These are phyloP conservation scores for Apodospora peruviana DNA, from an alignment of 495 filamentous ascomycete species.

Conservation along the genomic window DNA sequence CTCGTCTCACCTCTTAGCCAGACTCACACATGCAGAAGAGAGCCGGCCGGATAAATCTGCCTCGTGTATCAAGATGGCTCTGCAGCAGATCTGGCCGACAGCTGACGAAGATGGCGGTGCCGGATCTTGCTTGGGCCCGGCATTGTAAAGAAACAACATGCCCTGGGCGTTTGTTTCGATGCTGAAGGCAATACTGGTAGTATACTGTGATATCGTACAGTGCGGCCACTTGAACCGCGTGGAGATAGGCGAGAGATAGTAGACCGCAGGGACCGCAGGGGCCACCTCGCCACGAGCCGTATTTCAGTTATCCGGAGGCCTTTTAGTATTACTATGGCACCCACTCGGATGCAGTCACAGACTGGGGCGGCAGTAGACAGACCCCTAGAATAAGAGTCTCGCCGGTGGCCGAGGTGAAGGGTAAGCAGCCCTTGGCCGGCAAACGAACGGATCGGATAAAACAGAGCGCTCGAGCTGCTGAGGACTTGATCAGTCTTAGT, in stretches of 20 bases:
- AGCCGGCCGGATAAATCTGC: slow-evolving; percentile 31
- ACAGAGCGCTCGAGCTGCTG: background rate
- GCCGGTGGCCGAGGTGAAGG: no score
- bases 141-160: slow-evolving; percentile 12
- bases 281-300: background rate
- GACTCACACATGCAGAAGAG: slow-evolving; percentile 15
- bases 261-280: background rate
- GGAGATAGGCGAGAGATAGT: background rate
- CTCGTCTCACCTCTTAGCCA: slow-evolving; percentile 1
- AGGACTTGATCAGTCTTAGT: background rate
- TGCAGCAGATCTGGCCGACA: slow-evolving; percentile 18
- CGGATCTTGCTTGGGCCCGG: slow-evolving; percentile 11
- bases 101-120: slow-evolving; percentile 6
- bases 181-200: background rate
- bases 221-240: background rate
- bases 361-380: background rate
- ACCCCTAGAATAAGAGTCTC: no score
- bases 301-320: background rate
- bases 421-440: slow-evolving; percentile 1
- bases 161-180: slow-evolving; percentile 11
- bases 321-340: background rate
- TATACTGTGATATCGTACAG: background rate
- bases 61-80: slow-evolving; percentile 29
- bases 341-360: background rate
- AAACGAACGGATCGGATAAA: slow-evolving; percentile 13